Base-by-base conservation (phyloP, 805 yeast genomes). In the Lipomyces mesembrius region DNA sequence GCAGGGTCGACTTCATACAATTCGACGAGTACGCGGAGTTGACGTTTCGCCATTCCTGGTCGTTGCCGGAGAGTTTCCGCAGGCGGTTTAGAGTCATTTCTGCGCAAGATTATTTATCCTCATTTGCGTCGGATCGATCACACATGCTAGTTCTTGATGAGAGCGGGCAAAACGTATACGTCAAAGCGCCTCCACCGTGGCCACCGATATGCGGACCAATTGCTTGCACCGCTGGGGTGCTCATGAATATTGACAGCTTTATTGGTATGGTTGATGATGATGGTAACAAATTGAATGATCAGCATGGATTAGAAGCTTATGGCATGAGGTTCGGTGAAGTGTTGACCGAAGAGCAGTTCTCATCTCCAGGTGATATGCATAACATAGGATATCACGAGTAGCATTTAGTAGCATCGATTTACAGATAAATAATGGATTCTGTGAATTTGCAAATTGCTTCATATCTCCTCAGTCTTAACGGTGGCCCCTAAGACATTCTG, bases 41-140 rank as follows among this genome's bases (percentile, higher is more conserved):
- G 25, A 57, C 67, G 3, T 59, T 66, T 8, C 32, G 46, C n/a
- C 61, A 67, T 27, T 25, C 17, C 17, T n/a, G 25, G 4, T 12
- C 22, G 3, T 51, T 39, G 55, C 56, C 32, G 7, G 14, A 6
- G 3, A 39, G 39, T 11, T 37, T 35, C 17, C 49, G 8, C 11
- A 56, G 61, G 12, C 7, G 4, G 11, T 67, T 57, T 49, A 56
- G 65, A 27, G 57, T 62, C 20, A 32, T 67, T 14, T 49, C 57
- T 4, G 62, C 59, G 12, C 3, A 43, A 9, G 20, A 8, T 4
- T 64, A 9, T 59, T 27, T 67, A 12, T 55, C 39, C 35, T 17
- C 43, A 2, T 67, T 67, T 57, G 64, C 70, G 9, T 67, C 70
- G 29, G 65, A 67, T 27, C 27, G 70, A 22, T 63, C 70, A 9